Evolutionary conservation across 2,329 filamentous ascomycete genomes (phyloP), one percentile per base, ranked within the genome.

Genomic region (Xylaria sp.): DNA sequence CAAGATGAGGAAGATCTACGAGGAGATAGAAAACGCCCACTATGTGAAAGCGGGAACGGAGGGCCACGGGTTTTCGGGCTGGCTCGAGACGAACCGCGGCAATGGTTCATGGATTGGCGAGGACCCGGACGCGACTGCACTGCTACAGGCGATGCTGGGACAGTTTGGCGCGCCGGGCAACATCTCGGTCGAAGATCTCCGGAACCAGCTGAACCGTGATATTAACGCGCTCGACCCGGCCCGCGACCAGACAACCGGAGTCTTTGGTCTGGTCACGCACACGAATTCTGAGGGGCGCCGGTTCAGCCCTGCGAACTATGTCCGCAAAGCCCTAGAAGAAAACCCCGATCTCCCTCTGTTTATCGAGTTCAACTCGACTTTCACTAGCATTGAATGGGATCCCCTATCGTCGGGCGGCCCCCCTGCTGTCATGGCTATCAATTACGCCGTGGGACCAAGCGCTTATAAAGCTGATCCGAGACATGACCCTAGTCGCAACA

Each of bases 31-130:
- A 51, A 71, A 72, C 39, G 71, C 70, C 36, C 71, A 72, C 39
- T 76, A 76, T 27, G 55, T 71, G 4, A 82, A 82, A 0, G 79
- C 77, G 19, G 84, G 83, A 2, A 82, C 78, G 0, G 82, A 54
- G 4, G 75, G 75, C 24, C 73, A 75, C 42, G 75, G 74, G 30
- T 77, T 75, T 59, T 64, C 67, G 8, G 74, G 74, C 5, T 75
- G 72, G 71, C 61, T 77, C 27, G 70, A 76, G 32, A 75, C 68
- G 17, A 73, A 72, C 54, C 72, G 72, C 27, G 67, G 61, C 6
- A 27, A 68, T n/a, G 66, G 59, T 8, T 64, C 65, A 3, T 75
- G 71, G 73, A 17, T 70, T 7, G 70, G 50, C 21, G 69, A 69
- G 32, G 69, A 67, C 5, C 61, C 65, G 12, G 73, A 72, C 19